phyloP scores from a whole-genome alignment of 2,329 filamentous ascomycete species.

The Phaeomoniella chlamydospora region DNA sequence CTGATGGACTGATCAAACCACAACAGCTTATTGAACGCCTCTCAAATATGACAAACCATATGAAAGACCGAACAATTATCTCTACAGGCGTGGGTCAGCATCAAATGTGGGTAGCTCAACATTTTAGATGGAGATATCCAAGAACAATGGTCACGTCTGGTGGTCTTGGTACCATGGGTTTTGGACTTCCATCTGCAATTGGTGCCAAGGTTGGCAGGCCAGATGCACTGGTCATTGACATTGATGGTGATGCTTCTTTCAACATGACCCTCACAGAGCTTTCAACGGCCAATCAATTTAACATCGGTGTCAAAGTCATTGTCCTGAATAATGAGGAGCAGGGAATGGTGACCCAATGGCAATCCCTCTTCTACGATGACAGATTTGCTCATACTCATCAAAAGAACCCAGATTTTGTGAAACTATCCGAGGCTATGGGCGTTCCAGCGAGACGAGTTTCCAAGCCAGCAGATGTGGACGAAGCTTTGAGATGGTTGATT shows the following conservation, averaged over 20 bases:
- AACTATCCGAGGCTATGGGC: conserved; percentile 81
- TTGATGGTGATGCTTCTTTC: conserved; percentile 97
- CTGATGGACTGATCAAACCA: conserved; percentile 76
- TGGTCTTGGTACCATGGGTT: conserved; percentile 93
- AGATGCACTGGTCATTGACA: conserved; percentile 80
- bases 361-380: conserved; percentile 93
- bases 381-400: conserved; percentile 87
- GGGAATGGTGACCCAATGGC: conserved; percentile 98
- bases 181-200: conserved; percentile 83
- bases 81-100: conserved; percentile 92
- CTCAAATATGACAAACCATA: conserved; percentile 64
- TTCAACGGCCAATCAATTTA: conserved; percentile 83
- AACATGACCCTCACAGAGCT: conserved; percentile 97
- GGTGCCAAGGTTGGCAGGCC: conserved; percentile 79
- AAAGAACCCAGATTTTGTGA: conserved; percentile 90
- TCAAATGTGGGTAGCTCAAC: conserved; percentile 97
- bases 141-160: conserved; percentile 93
- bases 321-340: conserved; percentile 95
- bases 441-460: conserved; percentile 58
- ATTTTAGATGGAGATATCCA: conserved; percentile 87
- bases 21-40: conserved; percentile 86
- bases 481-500: conserved; percentile 76
- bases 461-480: conserved; percentile 63
- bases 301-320: conserved; percentile 91
- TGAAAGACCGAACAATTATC: conserved; percentile 76